Evolutionary conservation across 495 filamentous ascomycete species (phyloP), one percentile per base, ranked within the genome.

Genomic region (Penicillium simplicissimum): DNA sequence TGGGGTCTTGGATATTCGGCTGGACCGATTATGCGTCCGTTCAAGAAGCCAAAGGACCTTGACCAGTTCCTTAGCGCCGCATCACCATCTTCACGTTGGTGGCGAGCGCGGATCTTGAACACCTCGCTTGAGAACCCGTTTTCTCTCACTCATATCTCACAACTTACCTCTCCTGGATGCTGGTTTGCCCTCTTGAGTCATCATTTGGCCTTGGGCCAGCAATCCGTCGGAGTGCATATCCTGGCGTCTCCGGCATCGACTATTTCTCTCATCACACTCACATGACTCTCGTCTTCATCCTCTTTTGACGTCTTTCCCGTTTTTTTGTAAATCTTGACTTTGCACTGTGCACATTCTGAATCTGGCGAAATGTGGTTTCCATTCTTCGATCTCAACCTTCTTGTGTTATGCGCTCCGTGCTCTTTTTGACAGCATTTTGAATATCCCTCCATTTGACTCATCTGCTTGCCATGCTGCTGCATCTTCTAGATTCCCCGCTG

Each of bases 401-500:
- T 49, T 23, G n/a, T n/a, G 14, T 49, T 23, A 31, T 49, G 33
- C 51, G 51, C 33, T 54, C 33, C 49, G 21, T 58, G 48, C 55
- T 31, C 40, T 57, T 21, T 40, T 56, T 57, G 55, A 33, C 53
- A 66, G 56, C 45, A 45, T 52, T 21, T 36, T 43, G 57, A 42
- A 52, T 45, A 25, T 40, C 34, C 14, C 57, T 28, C 34, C 45
- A 40, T 40, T 57, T 58, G 52, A 21, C 14, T 47, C 11, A 11
- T 57, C 40, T 54, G 52, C 49, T 60, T 65, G 28, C 42, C 42
- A 54, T 53, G 65, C 47, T 62, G 57, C 36, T 67, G 51, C 49
- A 61, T 55, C 54, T 59, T 67, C 54, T 60, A 54, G 68, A 70
- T 70, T 63, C 62, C 68, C 68, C 60, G 59, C 58, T 63, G 57